phyloP scores from a whole-genome alignment of 2,329 filamentous ascomycete species.

The Balansia obtecta region DNA sequence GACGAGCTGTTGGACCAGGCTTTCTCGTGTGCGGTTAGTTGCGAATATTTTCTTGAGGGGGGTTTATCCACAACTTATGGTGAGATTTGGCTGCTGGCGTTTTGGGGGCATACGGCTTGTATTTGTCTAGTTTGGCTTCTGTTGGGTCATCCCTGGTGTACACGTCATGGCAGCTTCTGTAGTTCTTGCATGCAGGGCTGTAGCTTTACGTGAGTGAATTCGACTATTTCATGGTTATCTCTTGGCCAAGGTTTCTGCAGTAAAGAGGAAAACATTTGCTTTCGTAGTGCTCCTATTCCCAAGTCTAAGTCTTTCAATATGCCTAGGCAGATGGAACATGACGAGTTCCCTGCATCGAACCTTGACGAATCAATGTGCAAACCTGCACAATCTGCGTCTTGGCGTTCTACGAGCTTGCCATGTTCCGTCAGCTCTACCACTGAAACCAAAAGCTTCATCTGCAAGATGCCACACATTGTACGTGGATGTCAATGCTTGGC shows the following conservation, averaged over 20 bases:
- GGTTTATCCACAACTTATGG: constrained; percentile 10
- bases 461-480: no score
- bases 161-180: constrained; percentile 9
- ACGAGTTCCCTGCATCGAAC: no score
- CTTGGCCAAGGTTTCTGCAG: background rate
- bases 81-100: constrained; percentile 22
- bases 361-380: no score
- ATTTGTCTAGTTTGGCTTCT: constrained; percentile 7
- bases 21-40: constrained; percentile 5
- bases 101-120: constrained; percentile 21
- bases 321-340: background rate
- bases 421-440: no score
- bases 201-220: background rate
- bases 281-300: no score
- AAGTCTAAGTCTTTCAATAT: background rate
- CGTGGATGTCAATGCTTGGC: no score
- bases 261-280: no score
- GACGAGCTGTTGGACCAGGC: background rate
- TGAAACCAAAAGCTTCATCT: no score
- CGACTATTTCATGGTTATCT: background rate
- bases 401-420: no score
- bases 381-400: no score
- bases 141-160: constrained; percentile 9
- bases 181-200: background rate
- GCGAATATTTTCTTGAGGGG: constrained; percentile 19